Evolutionary conservation across 768 basidiomycete species (phyloP).

Genomic region (Candolleomyces eurysporus): DNA sequence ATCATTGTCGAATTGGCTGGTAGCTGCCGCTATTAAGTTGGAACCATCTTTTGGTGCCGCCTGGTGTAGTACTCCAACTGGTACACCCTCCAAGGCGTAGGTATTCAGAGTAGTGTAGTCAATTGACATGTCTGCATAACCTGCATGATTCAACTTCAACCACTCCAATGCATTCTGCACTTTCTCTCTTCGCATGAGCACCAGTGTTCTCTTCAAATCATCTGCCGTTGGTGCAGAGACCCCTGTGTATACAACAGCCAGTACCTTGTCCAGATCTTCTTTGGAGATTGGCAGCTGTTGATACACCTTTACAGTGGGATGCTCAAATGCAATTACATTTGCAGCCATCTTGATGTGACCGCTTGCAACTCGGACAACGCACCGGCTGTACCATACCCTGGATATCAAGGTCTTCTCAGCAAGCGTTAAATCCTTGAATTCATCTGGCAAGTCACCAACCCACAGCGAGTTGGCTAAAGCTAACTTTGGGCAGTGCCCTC

Average conservation of each 20-base stretch:
- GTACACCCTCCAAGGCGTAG: constrained; percentile 22
- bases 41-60: constrained; percentile 13
- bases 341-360: background rate
- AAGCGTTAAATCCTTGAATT: background rate
- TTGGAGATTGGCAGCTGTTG: background rate
- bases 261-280: constrained; percentile 26
- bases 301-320: constrained; percentile 3
- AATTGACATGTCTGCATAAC: constrained; percentile 30
- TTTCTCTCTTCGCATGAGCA: constrained; percentile 24
- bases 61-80: constrained; percentile 22
- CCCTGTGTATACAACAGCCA: constrained; percentile 33
- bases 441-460: constrained; percentile 2
- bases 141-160: constrained; percentile 33
- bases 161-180: constrained; percentile 29
- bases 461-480: constrained; percentile 4
- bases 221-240: constrained; percentile 19
- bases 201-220: constrained; percentile 24
- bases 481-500: too few relatives aligned
- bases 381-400: constrained; percentile 1
- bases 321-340: constrained; percentile 4
- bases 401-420: background rate
- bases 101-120: constrained; percentile 20
- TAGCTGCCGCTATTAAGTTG: constrained; percentile 11
- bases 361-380: background rate
- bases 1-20: constrained; percentile 25